phyloP scores from a whole-genome alignment of 352 stramenopile species.

The Phytopythium mirpurense region DNA sequence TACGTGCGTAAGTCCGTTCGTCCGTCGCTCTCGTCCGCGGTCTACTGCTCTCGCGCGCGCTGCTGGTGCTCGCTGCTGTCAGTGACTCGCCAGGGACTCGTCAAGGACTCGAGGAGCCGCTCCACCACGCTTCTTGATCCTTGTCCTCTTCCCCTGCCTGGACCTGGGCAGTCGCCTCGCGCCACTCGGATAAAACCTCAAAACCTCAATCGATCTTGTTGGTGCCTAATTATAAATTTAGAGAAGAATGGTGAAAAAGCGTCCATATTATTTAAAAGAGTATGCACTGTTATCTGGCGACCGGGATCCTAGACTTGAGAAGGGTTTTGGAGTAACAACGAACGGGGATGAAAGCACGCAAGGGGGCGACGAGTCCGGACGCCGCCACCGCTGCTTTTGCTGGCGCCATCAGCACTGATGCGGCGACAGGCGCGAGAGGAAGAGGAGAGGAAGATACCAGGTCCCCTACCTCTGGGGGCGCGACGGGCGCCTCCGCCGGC shows the following conservation, averaged over 20 bases:
- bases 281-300: not conserved
- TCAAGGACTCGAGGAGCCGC: too few species aligned
- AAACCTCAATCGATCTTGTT: slow-evolving; percentile 4
- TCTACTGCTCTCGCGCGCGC: too few species aligned
- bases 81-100: too few species aligned
- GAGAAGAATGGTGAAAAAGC: too few species aligned
- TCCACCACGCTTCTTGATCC: not conserved
- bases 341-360: slow-evolving; percentile 6
- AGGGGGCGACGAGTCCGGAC: slow-evolving; percentile 2
- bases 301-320: not conserved
- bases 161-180: too few species aligned
- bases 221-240: not conserved
- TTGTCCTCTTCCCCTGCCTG: not conserved
- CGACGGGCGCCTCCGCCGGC: slow-evolving; percentile 8
- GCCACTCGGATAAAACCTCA: slow-evolving; percentile 15
- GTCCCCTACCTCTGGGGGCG: not conserved
- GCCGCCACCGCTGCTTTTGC: slow-evolving; percentile 2
- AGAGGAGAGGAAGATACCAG: not conserved
- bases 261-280: not conserved
- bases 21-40: not conserved
- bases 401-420: not conserved
- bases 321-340: not conserved
- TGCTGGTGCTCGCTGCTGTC: not conserved
- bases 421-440: not conserved
- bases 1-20: not conserved